Evolutionary conservation across 805 yeast genomes (phyloP).

Genomic region (Metschnikowia colocasiae): DNA sequence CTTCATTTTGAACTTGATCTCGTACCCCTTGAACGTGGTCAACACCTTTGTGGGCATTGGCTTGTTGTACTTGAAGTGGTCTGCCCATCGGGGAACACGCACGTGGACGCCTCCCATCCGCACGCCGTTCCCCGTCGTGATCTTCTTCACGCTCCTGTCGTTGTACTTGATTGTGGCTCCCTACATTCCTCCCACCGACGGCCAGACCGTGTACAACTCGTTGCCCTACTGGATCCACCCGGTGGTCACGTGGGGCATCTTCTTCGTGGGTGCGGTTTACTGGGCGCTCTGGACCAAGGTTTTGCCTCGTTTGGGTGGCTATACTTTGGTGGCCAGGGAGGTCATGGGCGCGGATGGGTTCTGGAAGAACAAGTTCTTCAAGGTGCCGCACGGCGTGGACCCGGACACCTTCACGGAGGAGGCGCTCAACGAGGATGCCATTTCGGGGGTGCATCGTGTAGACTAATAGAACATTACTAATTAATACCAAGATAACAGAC

Average conservation of each 20-base stretch:
- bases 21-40: constrained; percentile 78
- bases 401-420: constrained; percentile 16
- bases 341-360: constrained; percentile 64
- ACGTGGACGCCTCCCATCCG: constrained; percentile 71
- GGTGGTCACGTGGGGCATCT: constrained; percentile 78
- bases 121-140: constrained; percentile 59
- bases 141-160: constrained; percentile 63
- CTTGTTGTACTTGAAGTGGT: constrained; percentile 53
- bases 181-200: constrained; percentile 66
- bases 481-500: too few species aligned
- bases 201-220: constrained; percentile 62
- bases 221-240: constrained; percentile 78
- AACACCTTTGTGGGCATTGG: constrained; percentile 64
- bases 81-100: constrained; percentile 44
- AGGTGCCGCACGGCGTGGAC: constrained; percentile 25
- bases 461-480: constrained; percentile 1
- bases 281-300: constrained; percentile 62
- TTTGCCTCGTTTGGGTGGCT: constrained; percentile 53
- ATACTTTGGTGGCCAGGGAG: constrained; percentile 50
- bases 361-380: constrained; percentile 61
- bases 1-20: constrained; percentile 72
- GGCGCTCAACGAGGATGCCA: constrained; percentile 17
- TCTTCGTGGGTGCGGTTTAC: constrained; percentile 60
- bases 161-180: constrained; percentile 72
- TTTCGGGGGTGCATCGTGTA: not conserved